phyloP scores from a whole-genome alignment of 202 grass and related monocot genomes.

The Brachypodium distachyon region DNA sequence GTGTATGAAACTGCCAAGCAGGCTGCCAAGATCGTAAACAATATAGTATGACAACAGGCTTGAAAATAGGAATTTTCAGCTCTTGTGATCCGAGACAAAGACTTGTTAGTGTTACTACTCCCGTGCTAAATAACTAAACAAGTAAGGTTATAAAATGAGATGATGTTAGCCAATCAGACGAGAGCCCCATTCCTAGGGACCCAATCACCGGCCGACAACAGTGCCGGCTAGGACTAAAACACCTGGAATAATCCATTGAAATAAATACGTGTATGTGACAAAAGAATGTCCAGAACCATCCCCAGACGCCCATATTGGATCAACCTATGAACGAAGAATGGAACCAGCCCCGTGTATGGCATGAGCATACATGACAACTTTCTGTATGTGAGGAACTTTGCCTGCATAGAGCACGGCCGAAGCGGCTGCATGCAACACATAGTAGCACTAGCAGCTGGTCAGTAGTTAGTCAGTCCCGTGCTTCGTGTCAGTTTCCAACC shows the following conservation, averaged over 20 bases:
- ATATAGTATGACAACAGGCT: too few species aligned
- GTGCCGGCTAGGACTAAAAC: neutral
- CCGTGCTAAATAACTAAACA: too few species aligned
- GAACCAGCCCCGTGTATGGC: too few species aligned
- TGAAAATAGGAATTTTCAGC: too few species aligned
- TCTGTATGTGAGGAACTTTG: too few species aligned
- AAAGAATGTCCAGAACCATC: neutral
- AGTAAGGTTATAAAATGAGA: neutral
- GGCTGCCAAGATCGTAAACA: too few species aligned
- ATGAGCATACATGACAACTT: too few species aligned
- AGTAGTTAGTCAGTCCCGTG: neutral
- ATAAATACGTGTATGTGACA: neutral
- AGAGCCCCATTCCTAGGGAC: neutral
- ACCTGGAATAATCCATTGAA: neutral
- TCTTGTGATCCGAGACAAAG: neutral
- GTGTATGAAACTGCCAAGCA: too few species aligned
- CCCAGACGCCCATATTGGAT: too few species aligned
- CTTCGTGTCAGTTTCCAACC: neutral
- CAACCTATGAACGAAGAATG: too few species aligned
- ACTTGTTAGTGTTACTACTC: neutral
- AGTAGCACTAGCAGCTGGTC: neutral
- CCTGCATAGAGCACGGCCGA: too few species aligned
- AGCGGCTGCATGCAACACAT: too few species aligned
- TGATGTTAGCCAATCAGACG: neutral
- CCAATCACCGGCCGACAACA: neutral